Conservation (phyloP, 352 stramenopile species). For the Blastocystis sp. region DNA sequence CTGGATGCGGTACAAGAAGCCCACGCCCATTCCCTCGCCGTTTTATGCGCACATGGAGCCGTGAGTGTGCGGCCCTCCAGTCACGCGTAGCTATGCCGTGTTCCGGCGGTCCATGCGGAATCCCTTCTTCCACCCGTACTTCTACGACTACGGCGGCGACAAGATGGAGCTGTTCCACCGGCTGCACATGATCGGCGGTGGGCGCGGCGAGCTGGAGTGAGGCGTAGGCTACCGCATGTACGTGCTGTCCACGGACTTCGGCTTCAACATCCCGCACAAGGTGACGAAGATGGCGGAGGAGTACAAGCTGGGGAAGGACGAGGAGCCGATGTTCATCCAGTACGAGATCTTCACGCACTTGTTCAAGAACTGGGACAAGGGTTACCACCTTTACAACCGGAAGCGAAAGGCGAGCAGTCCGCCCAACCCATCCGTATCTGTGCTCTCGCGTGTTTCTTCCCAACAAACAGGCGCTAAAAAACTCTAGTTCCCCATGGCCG, state of each 20-base stretch:
- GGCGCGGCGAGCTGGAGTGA: not conserved
- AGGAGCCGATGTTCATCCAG: not conserved
- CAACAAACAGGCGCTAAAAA: conserved; percentile 6
- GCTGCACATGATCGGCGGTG: not conserved
- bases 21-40: not conserved
- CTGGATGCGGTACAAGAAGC: not conserved
- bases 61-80: not conserved
- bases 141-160: not conserved
- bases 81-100: not conserved
- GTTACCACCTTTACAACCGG: not conserved
- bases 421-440: not conserved
- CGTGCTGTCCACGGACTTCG: not conserved
- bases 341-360: not conserved
- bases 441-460: not conserved
- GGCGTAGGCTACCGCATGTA: not conserved
- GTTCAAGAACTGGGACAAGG: not conserved
- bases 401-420: not conserved
- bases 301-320: not conserved
- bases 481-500: not conserved
- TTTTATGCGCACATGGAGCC: not conserved
- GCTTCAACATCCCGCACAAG: not conserved
- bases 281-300: not conserved
- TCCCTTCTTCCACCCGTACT: not conserved
- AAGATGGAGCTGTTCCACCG: not conserved
- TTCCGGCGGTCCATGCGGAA: not conserved